Evolutionary conservation across 805 yeast species (phyloP).

Genomic region (Saccharomyces paradoxus): DNA sequence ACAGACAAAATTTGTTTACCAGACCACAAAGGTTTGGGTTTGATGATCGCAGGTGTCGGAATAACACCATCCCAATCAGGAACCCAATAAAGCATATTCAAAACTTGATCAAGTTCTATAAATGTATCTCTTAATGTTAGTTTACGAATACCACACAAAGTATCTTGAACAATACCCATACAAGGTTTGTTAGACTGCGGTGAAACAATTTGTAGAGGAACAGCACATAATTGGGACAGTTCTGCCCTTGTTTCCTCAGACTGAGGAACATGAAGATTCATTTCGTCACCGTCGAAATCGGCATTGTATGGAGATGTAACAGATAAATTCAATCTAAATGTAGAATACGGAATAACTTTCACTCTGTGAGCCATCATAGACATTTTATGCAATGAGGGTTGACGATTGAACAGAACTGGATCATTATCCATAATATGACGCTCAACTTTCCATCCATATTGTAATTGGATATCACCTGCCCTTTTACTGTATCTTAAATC

Average conservation of each 20-base stretch:
- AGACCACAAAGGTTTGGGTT: conserved; percentile 95
- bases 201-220: conserved; percentile 93
- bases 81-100: conserved; percentile 96
- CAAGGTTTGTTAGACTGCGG: conserved; percentile 99
- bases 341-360: conserved; percentile 96
- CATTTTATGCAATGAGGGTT: conserved; percentile 98
- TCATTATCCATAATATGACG: conserved; percentile 97
- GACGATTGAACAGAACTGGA: conserved; percentile 97
- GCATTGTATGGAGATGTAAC: conserved; percentile 99
- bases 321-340: conserved; percentile 90
- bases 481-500: conserved; percentile 94
- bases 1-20: conserved; percentile 91
- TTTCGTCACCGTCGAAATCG: conserved; percentile 99
- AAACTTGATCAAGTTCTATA: conserved; percentile 84
- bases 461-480: conserved; percentile 95
- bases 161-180: conserved; percentile 99
- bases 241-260: conserved; percentile 97
- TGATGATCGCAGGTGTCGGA: conserved; percentile 88
- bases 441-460: conserved; percentile 98
- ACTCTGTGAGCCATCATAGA: conserved; percentile 99
- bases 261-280: conserved; percentile 99
- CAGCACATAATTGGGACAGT: conserved; percentile 89
- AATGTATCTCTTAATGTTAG: conserved; percentile 87
- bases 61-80: conserved; percentile 98
- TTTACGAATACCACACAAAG: conserved; percentile 93